Evolutionary conservation across 116 monocot species (phyloP), one percentile per base, ranked within the genome.

Genomic region (Dioscorea cayenensis): DNA sequence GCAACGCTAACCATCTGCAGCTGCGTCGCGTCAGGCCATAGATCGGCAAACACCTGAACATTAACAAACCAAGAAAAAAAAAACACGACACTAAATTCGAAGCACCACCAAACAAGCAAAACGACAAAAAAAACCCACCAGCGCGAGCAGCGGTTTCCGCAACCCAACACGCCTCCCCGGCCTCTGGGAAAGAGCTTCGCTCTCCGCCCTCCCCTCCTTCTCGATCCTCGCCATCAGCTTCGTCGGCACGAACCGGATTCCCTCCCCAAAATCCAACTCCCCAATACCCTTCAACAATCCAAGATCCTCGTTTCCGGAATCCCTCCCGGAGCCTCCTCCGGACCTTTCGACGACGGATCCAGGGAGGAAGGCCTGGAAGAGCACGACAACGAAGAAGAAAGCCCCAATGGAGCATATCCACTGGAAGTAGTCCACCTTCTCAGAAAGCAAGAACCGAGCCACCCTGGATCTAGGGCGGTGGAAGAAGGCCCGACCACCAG

Each of bases 341-440:
- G 84, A 78, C 25, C 68, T 81, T 64, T 95, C 92, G 21, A 77
- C 65, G 36, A 88, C 71, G 36, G 86, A 90, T 11, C 84, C 86
- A 0, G 96, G 96, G 19, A 97, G 67, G 76, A 90, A 92, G 11
- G 88, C 80, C 62, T 90, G 91, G 82, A 97, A 88, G 37, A 92
- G 81, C 10, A 92, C 73, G 43, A 90, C 79, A 1, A 97, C 90
- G 64, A 90, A 83, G 90, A 88, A 92, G 86, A 96, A 92, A 10
- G 83, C 80, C 23, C 72, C 86, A 2, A 78, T 82, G 17, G 86
- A 79, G 76, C 74, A 83, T 68, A 92, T 72, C 90, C 85, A 84
- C 49, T 88, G 96, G 58, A 97, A 73, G 80, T 90, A 88, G 79
- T 92, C 88, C 32, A 97, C 86, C 86, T 86, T 97, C 81, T 92